These are phyloP conservation scores for Syzygium aqueum DNA, from an alignment of 345 rosid species.

Conservation along the genomic window DNA sequence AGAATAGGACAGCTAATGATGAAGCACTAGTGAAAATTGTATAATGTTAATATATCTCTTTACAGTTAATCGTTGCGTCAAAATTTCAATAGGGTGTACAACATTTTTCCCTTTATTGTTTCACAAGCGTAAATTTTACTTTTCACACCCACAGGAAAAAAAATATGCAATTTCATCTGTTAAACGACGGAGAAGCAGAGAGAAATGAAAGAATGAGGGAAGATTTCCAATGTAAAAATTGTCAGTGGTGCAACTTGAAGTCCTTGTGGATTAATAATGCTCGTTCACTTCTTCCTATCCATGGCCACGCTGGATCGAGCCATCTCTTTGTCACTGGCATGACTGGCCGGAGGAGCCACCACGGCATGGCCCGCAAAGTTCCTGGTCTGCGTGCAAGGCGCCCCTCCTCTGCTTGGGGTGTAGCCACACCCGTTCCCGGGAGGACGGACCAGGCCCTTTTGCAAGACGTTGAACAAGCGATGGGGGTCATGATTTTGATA, in stretches of 20 bases:
- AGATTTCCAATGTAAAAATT: background rate
- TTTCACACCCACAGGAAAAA: background rate
- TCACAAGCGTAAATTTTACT: background rate
- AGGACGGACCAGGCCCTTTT: background rate
- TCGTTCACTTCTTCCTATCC: background rate
- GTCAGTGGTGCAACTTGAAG: background rate
- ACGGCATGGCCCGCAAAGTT: background rate
- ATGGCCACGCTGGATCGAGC: background rate
- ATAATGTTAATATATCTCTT: background rate
- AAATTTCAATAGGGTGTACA: background rate
- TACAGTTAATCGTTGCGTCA: background rate
- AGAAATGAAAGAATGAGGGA: background rate
- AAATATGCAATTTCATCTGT: background rate
- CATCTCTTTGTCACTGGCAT: background rate
- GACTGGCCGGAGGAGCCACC: background rate
- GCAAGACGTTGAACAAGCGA: background rate
- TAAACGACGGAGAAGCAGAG: background rate
- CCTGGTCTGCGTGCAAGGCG: background rate
- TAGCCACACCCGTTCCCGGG: background rate
- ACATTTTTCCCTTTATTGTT: background rate
- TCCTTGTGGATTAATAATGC: background rate
- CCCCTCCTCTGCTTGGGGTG: background rate
- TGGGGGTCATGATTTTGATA: background rate
- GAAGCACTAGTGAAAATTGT: background rate
- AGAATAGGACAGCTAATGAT: no score